phyloP scores from a whole-genome alignment of 1,139 yeast genomes.

The Meyerozyma carpophila region DNA sequence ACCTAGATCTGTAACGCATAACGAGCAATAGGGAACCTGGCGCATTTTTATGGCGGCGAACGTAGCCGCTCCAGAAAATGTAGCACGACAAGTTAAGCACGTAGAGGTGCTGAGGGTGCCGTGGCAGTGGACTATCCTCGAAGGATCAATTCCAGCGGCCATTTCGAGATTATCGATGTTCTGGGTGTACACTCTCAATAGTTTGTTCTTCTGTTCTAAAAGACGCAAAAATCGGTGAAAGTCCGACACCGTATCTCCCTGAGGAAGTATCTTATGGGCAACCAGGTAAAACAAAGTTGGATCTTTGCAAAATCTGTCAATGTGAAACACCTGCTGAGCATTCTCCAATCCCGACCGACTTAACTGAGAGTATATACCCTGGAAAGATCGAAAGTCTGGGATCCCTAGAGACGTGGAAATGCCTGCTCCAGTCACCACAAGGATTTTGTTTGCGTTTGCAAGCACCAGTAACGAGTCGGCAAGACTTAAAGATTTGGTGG shows the following conservation, averaged over 20 bases:
- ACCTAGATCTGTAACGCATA: constrained; percentile 30
- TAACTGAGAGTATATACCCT: constrained; percentile 78
- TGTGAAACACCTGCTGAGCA: constrained; percentile 92
- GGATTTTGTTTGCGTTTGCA: constrained; percentile 40
- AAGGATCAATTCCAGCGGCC: constrained; percentile 68
- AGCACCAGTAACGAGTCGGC: neutral
- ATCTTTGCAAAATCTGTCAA: constrained; percentile 65
- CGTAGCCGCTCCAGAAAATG: constrained; percentile 63
- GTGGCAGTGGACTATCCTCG: constrained; percentile 85
- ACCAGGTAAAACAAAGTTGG: constrained; percentile 83
- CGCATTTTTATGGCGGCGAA: constrained; percentile 55
- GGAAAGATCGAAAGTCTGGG: constrained; percentile 89
- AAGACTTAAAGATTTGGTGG: neutral
- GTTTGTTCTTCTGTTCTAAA: constrained; percentile 71
- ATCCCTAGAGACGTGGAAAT: constrained; percentile 90
- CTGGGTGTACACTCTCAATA: constrained; percentile 87
- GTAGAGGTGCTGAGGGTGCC: constrained; percentile 93
- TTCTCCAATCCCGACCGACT: constrained; percentile 66
- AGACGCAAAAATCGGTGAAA: constrained; percentile 78
- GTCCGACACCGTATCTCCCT: constrained; percentile 67
- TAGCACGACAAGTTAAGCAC: constrained; percentile 71
- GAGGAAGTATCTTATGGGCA: constrained; percentile 85
- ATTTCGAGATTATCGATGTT: constrained; percentile 90
- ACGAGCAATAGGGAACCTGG: constrained; percentile 69
- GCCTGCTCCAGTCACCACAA: constrained; percentile 94